Conservation (phyloP, 257 asterid genomes). For the Linderniella brevidens region DNA sequence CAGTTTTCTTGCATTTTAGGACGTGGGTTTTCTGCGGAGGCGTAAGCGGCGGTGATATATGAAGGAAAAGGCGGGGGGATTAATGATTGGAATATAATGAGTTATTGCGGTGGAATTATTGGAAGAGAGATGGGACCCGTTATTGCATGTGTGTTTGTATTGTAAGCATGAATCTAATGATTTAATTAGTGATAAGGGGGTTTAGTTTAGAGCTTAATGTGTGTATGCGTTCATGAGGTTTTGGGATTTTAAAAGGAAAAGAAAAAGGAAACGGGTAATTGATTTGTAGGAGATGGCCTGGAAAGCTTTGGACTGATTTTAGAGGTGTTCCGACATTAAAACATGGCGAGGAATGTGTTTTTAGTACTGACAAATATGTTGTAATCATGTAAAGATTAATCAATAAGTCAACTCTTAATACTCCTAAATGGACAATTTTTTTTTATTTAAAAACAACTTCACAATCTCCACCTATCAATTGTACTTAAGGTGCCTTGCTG, state of each 20-base stretch:
- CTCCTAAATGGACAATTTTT: no score
- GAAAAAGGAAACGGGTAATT: conserved; percentile 17
- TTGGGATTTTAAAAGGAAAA: conserved; percentile 20
- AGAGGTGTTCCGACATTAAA: conserved; percentile 33
- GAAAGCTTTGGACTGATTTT: conserved; percentile 35
- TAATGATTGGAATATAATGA: conserved; percentile 28
- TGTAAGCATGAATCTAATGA: conserved; percentile 18
- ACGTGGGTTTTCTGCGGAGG: conserved; percentile 12
- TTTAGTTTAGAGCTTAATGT: conserved; percentile 11
- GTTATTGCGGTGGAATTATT: conserved; percentile 15
- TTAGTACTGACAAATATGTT: conserved; percentile 9
- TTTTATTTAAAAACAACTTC: no score
- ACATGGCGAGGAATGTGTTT: conserved; percentile 52
- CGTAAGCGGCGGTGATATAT: no score
- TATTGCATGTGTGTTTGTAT: conserved; percentile 25
- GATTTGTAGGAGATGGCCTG: conserved; percentile 25
- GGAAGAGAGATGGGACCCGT: conserved; percentile 17
- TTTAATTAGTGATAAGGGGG: conserved; percentile 19
- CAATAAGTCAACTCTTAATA: conserved; percentile 27
- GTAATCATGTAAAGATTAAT: conserved; percentile 14
- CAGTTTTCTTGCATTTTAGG: conserved; percentile 18
- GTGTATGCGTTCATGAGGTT: conserved; percentile 26
- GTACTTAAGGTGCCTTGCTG: no score
- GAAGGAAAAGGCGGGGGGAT: no score
- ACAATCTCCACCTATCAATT: no score